A percentile compares a stretch with the other conserved stretches of the same genome.
Evolutionary conservation across 1,139 yeast genomes (phyloP).

Genomic region (Lodderomyces beijingensis): DNA sequence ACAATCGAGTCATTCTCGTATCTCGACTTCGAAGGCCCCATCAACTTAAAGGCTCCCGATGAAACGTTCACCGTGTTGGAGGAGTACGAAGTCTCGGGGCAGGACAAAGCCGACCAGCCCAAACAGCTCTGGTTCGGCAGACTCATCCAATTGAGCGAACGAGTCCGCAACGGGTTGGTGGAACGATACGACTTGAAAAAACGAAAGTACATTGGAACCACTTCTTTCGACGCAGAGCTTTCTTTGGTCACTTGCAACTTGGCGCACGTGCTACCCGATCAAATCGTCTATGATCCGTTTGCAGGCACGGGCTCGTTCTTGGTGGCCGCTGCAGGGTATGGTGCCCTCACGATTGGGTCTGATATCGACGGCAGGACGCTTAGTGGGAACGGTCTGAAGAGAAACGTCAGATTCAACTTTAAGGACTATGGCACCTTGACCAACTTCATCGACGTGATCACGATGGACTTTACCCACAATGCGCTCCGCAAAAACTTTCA

Average conservation of each 20-base stretch:
- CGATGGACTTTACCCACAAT: conserved; percentile 94
- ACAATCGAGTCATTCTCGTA: conserved; percentile 72
- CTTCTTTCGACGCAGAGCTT: conserved; percentile 89
- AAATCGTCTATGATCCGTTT: conserved; percentile 86
- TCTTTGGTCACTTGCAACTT: conserved; percentile 83
- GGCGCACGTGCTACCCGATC: conserved; percentile 65
- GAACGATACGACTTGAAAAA: conserved; percentile 79
- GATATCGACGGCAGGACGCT: conserved; percentile 88
- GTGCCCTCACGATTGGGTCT: conserved; percentile 78
- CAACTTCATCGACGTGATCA: conserved; percentile 67
- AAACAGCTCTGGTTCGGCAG: conserved; percentile 70
- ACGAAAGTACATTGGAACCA: conserved; percentile 89
- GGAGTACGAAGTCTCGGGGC: conserved; percentile 54
- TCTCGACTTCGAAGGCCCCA: conserved; percentile 71
- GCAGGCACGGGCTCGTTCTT: conserved; percentile 96
- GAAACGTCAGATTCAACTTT: conserved; percentile 63
- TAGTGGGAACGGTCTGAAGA: conserved; percentile 57
- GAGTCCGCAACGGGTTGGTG: conserved; percentile 50
- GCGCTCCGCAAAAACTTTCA: conserved; percentile 60
- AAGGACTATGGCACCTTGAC: conserved; percentile 61
- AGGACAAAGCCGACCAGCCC: conserved; percentile 52
- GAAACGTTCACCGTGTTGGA: conserved; percentile 69
- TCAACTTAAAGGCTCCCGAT: conserved; percentile 76
- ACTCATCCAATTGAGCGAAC: conserved; percentile 58
- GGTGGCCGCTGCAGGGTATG: conserved; percentile 83